Percentiles rank a stretch among this genome's conserved stretches.
Conservation (phyloP, 192 early-diverging fungal species). For the Backusella tarrabulga region DNA sequence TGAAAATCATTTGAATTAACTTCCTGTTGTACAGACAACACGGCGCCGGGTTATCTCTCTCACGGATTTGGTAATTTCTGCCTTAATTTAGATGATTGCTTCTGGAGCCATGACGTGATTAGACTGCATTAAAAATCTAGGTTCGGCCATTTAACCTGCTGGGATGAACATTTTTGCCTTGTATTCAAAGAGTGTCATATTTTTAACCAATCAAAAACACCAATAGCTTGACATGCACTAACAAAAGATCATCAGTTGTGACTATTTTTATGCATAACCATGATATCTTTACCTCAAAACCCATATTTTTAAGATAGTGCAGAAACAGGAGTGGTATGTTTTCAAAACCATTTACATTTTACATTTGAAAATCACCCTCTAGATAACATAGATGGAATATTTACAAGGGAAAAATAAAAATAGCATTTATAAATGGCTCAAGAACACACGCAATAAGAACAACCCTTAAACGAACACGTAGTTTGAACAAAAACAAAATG, state of each 20-base stretch:
- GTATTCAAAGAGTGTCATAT: conserved; percentile 1
- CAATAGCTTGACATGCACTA: background rate
- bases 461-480: too few relatives aligned
- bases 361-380: too few relatives aligned
- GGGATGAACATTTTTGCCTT: background rate
- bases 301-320: too few relatives aligned
- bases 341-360: too few relatives aligned
- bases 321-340: background rate
- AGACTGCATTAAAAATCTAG: background rate
- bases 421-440: too few relatives aligned
- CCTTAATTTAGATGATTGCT: background rate
- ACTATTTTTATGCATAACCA: background rate
- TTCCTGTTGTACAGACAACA: background rate
- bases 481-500: too few relatives aligned
- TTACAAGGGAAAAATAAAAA: too few relatives aligned
- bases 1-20: background rate
- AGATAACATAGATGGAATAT: too few relatives aligned
- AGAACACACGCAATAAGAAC: too few relatives aligned
- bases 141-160: background rate
- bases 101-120: background rate
- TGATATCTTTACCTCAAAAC: too few relatives aligned
- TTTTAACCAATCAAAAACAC: background rate
- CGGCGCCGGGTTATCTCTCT: background rate
- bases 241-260: background rate
- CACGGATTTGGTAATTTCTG: background rate